Evolutionary conservation across 1,284 basidiomycete genomes (phyloP), one percentile per base, ranked within the genome.

Genomic region (Sparassis latifolia): DNA sequence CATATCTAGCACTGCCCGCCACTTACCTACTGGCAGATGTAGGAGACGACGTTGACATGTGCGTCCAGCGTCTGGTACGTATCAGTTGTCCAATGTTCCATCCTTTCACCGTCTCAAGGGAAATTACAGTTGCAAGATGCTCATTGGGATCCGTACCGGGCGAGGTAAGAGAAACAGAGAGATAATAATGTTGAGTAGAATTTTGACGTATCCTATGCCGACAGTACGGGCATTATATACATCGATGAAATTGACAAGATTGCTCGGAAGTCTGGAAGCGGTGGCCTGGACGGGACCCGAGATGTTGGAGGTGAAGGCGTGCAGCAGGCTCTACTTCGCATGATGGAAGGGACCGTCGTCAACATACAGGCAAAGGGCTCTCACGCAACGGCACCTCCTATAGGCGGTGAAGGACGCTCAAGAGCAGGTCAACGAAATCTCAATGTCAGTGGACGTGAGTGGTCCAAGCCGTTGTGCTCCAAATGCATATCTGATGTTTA

Each of bases 181-280:
- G 20, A 20, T 20, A 20, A 20, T 20, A 20, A 20, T 20, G 20
- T 20, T 20, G 20, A 20, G 20, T 20, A 20, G 20, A 20, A 20
- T 20, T 9, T 33, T 33, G 27, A 40, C 20, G 6, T 46, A 4
- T 20, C 31, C n/a, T 12, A 29, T 44, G 60, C 20, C 10, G 27
- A 47, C 57, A 92, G 90, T 61, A 82, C 84, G 60, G 93, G 93
- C 3, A 97, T 98, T 52, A 86, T 97, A 27, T 96, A 95, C 66
- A 95, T 98, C 47, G 96, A 98, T 62, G 96, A 98, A 71, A 76
- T 95, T 2, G 95, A 98, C 71, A 98, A 97, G 71, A 83, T 97
- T 49, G 89, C 90, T 2, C 78, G 86, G 38, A 86, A 84, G 52
- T 72, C 78, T 4, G 70, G 68, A n/a, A 68, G 76, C 30, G 74